Evolutionary conservation across 1,284 basidiomycete species (phyloP).

Genomic region (Puccinia hordei): DNA sequence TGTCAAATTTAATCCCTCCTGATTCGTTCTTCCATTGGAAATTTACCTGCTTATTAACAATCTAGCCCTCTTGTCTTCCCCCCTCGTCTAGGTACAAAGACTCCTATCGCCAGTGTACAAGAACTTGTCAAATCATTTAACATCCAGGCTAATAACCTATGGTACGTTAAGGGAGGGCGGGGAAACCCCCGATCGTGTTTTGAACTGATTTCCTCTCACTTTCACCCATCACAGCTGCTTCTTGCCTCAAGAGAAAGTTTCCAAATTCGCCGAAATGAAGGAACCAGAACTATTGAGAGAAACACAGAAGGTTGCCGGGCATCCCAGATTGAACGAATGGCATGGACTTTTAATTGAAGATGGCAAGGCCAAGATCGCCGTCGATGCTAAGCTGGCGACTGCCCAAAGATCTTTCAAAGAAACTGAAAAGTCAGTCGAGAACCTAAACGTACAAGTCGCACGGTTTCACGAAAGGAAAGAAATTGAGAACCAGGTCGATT

Average conservation of each 20-base stretch:
- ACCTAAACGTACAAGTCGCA: slow-evolving; percentile 75
- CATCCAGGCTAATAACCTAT: slow-evolving; percentile 90
- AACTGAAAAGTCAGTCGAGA: slow-evolving; percentile 58
- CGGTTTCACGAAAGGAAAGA: slow-evolving; percentile 71
- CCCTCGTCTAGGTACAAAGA: slow-evolving; percentile 64
- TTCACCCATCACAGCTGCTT: slow-evolving; percentile 69
- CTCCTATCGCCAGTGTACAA: slow-evolving; percentile 70
- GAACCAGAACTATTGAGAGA: slow-evolving; percentile 79
- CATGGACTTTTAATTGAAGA: slow-evolving; percentile 72
- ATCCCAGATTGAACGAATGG: slow-evolving; percentile 75
- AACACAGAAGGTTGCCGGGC: slow-evolving; percentile 80
- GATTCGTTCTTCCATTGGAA: not conserved
- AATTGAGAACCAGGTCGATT: slow-evolving; percentile 67
- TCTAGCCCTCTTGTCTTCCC: not conserved
- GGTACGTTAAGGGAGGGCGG: slow-evolving; percentile 63
- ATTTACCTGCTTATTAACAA: not conserved
- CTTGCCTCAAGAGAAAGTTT: slow-evolving; percentile 94
- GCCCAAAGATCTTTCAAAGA: slow-evolving; percentile 52
- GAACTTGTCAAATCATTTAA: slow-evolving; percentile 73
- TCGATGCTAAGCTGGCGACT: slow-evolving; percentile 61
- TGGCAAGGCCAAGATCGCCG: slow-evolving; percentile 67
- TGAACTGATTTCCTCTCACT: slow-evolving; percentile 20
- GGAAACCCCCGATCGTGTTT: not conserved
- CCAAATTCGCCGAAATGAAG: slow-evolving; percentile 88
- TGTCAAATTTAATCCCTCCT: not conserved